Evolutionary conservation across 1,139 yeast species (phyloP), one percentile per base, ranked within the genome.

Genomic region (Suhomyces choctaworum): DNA sequence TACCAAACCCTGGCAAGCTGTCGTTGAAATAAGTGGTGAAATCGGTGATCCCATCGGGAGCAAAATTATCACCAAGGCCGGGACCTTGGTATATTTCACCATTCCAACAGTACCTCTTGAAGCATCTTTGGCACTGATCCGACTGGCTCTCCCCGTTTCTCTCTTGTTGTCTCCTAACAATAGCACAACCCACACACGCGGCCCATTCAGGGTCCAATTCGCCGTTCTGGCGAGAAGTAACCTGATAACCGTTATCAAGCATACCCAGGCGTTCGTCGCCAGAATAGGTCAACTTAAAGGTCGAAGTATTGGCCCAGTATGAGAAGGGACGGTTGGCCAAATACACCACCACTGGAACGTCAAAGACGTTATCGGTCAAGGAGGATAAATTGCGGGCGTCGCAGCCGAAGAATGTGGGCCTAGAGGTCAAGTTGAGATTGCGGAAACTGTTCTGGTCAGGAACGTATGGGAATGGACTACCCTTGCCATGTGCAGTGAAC

Each of bases 171-270:
- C 96, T 79, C 60, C 87, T 83, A 39, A 89, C 70, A 36, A 89
- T 77, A 6, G 97, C 97, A 68, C 97, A 89, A 2, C 89, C 87
- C 34, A 88, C 76, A 69, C 97, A 89, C 7, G 82, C 75, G 31
- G 76, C 70, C 82, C 89, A 89, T 34, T 83, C 82, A 4, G 66
- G 58, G 51, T 85, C 95, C 25, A 82, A 63, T 3, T 96, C 83
- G 25, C 78, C 64, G 54, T 88, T 88, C 47, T 74, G 72, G 55
- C 88, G 77, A 2, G 95, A 73, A 16, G 84, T 78, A 25, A 78
- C 76, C 56, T 84, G 92, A 57, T 82, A 88, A 9, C 96, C 97
- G 58, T 89, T 89, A 49, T 71, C 65, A 44, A 88, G 78, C 66
- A 88, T 72, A 1, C 71, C 68, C 27, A 66, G 59, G 50, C 80